A percentile compares a stretch with the other conserved stretches of the same genome.
Evolutionary conservation across 805 yeast genomes (phyloP).

Genomic region (Suhomyces tanzawaensis): DNA sequence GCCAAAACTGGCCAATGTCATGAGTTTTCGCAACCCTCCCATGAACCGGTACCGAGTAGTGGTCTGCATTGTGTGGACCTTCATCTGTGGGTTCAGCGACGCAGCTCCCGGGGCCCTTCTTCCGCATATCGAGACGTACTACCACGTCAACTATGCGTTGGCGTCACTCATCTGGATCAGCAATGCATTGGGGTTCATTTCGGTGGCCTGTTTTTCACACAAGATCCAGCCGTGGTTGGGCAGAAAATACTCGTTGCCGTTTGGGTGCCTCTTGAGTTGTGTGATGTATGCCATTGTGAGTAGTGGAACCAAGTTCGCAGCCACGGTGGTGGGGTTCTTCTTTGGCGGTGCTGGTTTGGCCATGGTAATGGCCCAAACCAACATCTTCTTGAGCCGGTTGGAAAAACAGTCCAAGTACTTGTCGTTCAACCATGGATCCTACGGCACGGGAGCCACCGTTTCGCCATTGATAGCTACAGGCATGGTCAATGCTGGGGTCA

Average conservation of each 20-base stretch:
- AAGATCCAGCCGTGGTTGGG: conserved; percentile 42
- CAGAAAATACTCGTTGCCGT: conserved; percentile 34
- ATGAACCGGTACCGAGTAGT: conserved; percentile 42
- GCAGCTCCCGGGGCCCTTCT: conserved; percentile 62
- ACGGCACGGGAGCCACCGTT: conserved; percentile 70
- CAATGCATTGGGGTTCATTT: conserved; percentile 54
- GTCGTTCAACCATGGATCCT: conserved; percentile 64
- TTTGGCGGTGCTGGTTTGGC: conserved; percentile 61
- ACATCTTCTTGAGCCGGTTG: conserved; percentile 49
- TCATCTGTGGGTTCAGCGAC: conserved; percentile 47
- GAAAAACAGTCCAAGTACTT: conserved; percentile 55
- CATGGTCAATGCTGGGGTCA: conserved; percentile 46
- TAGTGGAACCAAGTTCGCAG: conserved; percentile 49
- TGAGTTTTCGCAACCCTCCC: conserved; percentile 44
- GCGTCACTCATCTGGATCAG: conserved; percentile 60
- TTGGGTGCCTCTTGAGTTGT: conserved; percentile 36
- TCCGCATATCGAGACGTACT: conserved; percentile 51
- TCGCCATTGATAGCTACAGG: conserved; percentile 65
- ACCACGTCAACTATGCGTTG: conserved; percentile 47
- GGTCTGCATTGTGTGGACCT: conserved; percentile 40
- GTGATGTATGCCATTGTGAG: conserved; percentile 46
- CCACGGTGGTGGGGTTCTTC: conserved; percentile 49
- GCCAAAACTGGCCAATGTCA: conserved; percentile 9
- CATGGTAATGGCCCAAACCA: conserved; percentile 46
- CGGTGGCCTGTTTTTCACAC: conserved; percentile 50